Conservation (phyloP, 1,284 basidiomycete species). For the Ceratobasidium sp. region DNA sequence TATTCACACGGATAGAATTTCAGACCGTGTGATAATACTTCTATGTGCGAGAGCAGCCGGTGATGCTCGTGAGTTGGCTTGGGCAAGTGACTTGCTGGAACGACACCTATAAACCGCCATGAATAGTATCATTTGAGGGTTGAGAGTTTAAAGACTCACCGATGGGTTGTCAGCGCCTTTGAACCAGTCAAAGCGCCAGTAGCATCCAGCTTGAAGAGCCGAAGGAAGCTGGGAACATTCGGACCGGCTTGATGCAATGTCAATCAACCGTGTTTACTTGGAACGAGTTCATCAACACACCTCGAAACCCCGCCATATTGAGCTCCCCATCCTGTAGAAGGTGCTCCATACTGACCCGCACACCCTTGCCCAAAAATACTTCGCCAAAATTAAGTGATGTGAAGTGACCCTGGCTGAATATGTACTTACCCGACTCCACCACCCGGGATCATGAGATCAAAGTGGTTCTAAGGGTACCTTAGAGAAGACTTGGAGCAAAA, state of each 20-base stretch:
- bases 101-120: neutral
- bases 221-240: slow-evolving; percentile 39
- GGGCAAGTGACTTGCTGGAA: slow-evolving; percentile 24
- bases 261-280: too few relatives aligned
- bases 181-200: slow-evolving; percentile 43
- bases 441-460: slow-evolving; percentile 44
- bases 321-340: slow-evolving; percentile 39
- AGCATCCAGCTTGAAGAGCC: slow-evolving; percentile 41
- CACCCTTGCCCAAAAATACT: slow-evolving; percentile 42
- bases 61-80: slow-evolving; percentile 28
- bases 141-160: neutral
- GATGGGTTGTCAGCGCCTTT: slow-evolving; percentile 40
- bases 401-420: neutral
- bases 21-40: neutral
- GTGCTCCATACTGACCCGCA: slow-evolving; percentile 41
- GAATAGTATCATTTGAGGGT: neutral
- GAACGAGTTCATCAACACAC: neutral
- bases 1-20: neutral
- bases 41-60: slow-evolving; percentile 17
- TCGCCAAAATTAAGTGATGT: neutral
- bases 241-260: slow-evolving; percentile 5
- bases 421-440: slow-evolving; percentile 43
- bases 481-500: neutral
- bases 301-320: slow-evolving; percentile 42
- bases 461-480: slow-evolving; percentile 33